Conservation (phyloP, 2,329 filamentous ascomycete genomes). For the Fusarium chuoi region DNA sequence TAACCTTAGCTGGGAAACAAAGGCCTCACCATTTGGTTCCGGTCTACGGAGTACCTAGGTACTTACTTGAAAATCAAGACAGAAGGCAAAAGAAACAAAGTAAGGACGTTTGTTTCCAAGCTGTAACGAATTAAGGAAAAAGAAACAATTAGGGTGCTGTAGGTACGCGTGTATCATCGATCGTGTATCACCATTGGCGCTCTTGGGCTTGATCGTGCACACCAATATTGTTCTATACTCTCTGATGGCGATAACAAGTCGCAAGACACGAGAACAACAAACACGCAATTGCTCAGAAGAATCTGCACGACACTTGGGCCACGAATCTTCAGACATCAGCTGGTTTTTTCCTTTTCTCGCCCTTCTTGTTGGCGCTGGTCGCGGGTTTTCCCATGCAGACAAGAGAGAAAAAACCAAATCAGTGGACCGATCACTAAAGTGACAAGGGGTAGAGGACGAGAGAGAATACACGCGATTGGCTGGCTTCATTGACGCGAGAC, state of each 20-base stretch:
- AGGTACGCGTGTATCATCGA: neutral
- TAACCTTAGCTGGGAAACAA: slow-evolving; percentile 19
- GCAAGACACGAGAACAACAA: neutral
- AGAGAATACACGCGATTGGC: slow-evolving; percentile 23
- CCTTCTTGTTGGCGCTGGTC: slow-evolving; percentile 24
- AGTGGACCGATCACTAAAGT: slow-evolving; percentile 26
- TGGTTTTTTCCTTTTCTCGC: neutral
- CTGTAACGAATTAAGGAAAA: slow-evolving; percentile 20
- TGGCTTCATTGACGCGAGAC: slow-evolving; percentile 25
- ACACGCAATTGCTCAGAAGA: neutral
- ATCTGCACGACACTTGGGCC: slow-evolving; percentile 10
- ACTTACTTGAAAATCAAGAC: slow-evolving; percentile 2
- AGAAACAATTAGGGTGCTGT: slow-evolving; percentile 7
- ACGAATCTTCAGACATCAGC: slow-evolving; percentile 27
- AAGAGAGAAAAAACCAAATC: slow-evolving; percentile 24
- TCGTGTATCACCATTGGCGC: neutral
- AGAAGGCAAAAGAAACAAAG: slow-evolving; percentile 17
- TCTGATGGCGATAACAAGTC: neutral
- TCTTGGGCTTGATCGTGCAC: neutral
- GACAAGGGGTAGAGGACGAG: slow-evolving; percentile 8
- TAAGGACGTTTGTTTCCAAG: slow-evolving; percentile 3
- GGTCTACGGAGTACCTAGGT: neutral
- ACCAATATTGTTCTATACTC: neutral
- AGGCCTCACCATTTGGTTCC: slow-evolving; percentile 26
- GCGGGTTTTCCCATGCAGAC: slow-evolving; percentile 11